These are phyloP conservation scores for Lichina pygmaea DNA, from an alignment of 495 filamentous ascomycete species.

Conservation along the genomic window DNA sequence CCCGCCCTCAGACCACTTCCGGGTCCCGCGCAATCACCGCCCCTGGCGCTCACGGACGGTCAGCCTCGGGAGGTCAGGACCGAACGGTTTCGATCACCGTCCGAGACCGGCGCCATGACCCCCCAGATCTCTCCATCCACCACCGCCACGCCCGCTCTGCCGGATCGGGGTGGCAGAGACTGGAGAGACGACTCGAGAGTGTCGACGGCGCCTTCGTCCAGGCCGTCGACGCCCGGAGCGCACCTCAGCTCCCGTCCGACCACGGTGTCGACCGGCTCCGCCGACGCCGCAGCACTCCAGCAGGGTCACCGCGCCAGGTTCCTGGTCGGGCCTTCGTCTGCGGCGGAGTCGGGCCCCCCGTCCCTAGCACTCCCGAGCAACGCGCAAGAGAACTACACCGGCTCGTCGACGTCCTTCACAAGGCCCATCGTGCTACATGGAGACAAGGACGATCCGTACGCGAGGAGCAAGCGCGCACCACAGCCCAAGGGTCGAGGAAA, in stretches of 20 bases:
- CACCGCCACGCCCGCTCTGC: background rate
- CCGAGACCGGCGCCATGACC: slow-evolving; percentile 30
- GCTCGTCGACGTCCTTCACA: slow-evolving; percentile 21
- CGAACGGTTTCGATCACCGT: slow-evolving; percentile 5
- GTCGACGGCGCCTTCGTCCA: slow-evolving; percentile 16
- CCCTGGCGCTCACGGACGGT: slow-evolving; percentile 64
- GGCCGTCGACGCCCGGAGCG: slow-evolving; percentile 19
- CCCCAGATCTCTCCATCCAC: slow-evolving; percentile 27
- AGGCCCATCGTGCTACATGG: slow-evolving; percentile 54
- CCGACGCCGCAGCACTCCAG: slow-evolving; percentile 11
- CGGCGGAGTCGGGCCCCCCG: slow-evolving; percentile 33
- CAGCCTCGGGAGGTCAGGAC: slow-evolving; percentile 21
- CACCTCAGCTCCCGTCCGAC: slow-evolving; percentile 14
- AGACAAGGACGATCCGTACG: slow-evolving; percentile 72
- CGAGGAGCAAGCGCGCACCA: slow-evolving; percentile 49
- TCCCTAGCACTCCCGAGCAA: slow-evolving; percentile 23
- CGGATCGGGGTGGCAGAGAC: background rate
- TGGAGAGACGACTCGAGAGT: background rate
- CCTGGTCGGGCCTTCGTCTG: slow-evolving; percentile 28
- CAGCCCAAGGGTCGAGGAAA: slow-evolving; percentile 37
- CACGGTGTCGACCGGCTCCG: slow-evolving; percentile 19
- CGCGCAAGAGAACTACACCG: slow-evolving; percentile 24
- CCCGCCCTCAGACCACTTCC: slow-evolving; percentile 1
- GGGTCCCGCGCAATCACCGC: slow-evolving; percentile 60
- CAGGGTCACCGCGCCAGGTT: slow-evolving; percentile 42